These are phyloP conservation scores for Fusarium scirpi DNA, from an alignment of 2,329 filamentous ascomycete genomes.

Conservation along the genomic window DNA sequence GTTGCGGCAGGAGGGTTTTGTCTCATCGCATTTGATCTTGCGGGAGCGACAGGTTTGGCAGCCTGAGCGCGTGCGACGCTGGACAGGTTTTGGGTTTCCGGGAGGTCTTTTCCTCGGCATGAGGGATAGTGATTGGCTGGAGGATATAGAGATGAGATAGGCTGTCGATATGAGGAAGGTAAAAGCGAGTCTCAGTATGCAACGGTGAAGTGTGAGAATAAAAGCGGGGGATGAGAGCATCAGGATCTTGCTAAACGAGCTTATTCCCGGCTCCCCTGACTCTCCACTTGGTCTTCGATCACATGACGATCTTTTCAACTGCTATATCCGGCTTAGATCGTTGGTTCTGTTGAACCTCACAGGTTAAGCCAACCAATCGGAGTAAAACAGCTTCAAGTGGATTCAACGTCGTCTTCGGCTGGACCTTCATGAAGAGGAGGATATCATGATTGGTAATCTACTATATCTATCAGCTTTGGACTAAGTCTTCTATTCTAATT, in stretches of 20 bases:
- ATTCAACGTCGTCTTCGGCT: constrained; percentile 15
- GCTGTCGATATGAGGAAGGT: neutral
- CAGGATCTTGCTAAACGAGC: neutral
- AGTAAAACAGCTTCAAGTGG: too few relatives aligned
- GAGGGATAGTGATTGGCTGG: neutral
- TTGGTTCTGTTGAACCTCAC: neutral
- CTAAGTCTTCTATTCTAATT: neutral
- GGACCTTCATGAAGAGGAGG: constrained; percentile 24
- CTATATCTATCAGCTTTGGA: constrained; percentile 4
- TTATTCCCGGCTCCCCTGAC: constrained; percentile 16
- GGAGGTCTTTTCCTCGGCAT: constrained; percentile 41
- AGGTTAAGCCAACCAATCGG: neutral
- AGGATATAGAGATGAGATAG: neutral
- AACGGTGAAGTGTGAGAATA: constrained; percentile 4
- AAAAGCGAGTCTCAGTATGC: neutral
- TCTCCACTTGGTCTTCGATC: constrained; percentile 19
- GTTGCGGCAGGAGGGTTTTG: constrained; percentile 36
- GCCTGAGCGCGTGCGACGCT: constrained; percentile 38
- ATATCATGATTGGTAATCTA: neutral
- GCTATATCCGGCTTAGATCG: constrained; percentile 1
- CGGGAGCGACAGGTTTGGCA: constrained; percentile 43
- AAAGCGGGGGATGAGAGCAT: constrained; percentile 28
- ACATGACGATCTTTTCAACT: constrained; percentile 7
- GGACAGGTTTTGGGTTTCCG: constrained; percentile 24
- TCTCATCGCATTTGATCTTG: constrained; percentile 45